These are phyloP conservation scores for Ensete ventricosum DNA, from an alignment of 176 grass and related monocot species.

Conservation along the genomic window DNA sequence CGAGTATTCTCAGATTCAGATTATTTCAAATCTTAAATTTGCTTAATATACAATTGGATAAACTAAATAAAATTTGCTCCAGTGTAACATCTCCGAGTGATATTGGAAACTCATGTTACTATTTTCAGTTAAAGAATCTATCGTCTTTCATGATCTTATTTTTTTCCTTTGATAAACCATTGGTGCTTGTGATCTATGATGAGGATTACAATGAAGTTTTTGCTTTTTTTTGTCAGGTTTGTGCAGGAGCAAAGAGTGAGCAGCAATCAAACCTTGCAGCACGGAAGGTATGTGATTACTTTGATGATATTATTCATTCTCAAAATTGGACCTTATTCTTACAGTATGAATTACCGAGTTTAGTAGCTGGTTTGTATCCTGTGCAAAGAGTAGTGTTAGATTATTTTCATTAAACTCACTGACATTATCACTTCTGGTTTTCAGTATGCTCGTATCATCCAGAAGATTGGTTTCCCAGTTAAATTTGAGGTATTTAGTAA, in stretches of 20 bases:
- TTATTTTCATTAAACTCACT: background rate
- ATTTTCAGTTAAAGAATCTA: background rate
- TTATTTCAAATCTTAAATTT: too few species aligned
- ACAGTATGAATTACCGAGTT: background rate
- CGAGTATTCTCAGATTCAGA: too few species aligned
- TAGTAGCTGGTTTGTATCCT: background rate
- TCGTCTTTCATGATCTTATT: background rate
- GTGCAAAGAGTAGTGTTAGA: too few species aligned
- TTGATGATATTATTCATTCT: background rate
- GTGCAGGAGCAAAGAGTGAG: slow-evolving; percentile 86
- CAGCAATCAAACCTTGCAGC: slow-evolving; percentile 88
- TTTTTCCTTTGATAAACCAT: background rate
- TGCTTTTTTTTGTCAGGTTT: slow-evolving; percentile 37
- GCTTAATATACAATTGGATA: too few species aligned
- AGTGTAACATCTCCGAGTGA: too few species aligned
- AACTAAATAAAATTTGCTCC: too few species aligned
- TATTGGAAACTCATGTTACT: too few species aligned
- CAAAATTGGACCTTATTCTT: background rate
- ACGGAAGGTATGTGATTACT: slow-evolving; percentile 47
- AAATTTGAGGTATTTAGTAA: slow-evolving; percentile 71
- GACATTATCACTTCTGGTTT: slow-evolving; percentile 8
- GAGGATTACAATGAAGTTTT: background rate
- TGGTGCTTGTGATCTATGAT: background rate
- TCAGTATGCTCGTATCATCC: slow-evolving; percentile 96
- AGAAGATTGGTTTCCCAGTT: slow-evolving; percentile 90